phyloP scores from a whole-genome alignment of 495 filamentous ascomycete genomes.

The Penicillium alfredii region DNA sequence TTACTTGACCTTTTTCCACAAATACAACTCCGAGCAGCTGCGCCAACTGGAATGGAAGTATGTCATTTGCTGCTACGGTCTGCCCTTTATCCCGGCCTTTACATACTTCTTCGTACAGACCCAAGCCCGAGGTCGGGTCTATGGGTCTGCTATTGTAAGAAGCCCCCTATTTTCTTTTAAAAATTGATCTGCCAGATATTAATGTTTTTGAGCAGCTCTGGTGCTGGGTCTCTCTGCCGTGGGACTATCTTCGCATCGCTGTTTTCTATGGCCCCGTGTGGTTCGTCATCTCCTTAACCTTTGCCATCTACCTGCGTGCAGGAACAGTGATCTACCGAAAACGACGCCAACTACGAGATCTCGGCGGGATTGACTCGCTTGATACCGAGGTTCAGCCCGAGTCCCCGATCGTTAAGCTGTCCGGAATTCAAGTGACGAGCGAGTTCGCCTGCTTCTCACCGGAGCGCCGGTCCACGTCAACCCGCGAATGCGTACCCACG shows the following conservation, averaged over 20 bases:
- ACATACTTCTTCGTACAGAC: constrained; percentile 59
- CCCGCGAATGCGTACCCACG: background rate
- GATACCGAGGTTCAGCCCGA: constrained; percentile 17
- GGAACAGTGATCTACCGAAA: constrained; percentile 63
- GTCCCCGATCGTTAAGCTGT: constrained; percentile 53
- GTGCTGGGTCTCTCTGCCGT: constrained; percentile 71
- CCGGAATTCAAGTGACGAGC: constrained; percentile 48
- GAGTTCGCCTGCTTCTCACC: constrained; percentile 23
- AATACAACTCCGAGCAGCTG: constrained; percentile 62
- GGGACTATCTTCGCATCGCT: constrained; percentile 69
- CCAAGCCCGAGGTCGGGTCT: constrained; percentile 48
- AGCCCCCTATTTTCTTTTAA: background rate
- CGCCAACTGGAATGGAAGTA: constrained; percentile 69
- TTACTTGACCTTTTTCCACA: constrained; percentile 76
- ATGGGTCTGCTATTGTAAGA: constrained; percentile 64
- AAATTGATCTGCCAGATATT: background rate
- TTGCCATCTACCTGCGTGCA: constrained; percentile 67
- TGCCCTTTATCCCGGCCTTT: constrained; percentile 66
- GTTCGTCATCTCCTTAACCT: constrained; percentile 66
- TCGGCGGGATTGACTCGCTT: constrained; percentile 36
- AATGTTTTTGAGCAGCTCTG: constrained; percentile 52
- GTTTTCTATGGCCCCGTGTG: constrained; percentile 82
- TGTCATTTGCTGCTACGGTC: constrained; percentile 64
- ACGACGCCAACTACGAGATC: constrained; percentile 38
- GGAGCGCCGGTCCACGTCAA: constrained; percentile 7